A percentile compares a stretch with the other conserved stretches of the same genome.
Conservation (phyloP, 352 stramenopile genomes). For the Phytopythium cucurbitacearum region DNA sequence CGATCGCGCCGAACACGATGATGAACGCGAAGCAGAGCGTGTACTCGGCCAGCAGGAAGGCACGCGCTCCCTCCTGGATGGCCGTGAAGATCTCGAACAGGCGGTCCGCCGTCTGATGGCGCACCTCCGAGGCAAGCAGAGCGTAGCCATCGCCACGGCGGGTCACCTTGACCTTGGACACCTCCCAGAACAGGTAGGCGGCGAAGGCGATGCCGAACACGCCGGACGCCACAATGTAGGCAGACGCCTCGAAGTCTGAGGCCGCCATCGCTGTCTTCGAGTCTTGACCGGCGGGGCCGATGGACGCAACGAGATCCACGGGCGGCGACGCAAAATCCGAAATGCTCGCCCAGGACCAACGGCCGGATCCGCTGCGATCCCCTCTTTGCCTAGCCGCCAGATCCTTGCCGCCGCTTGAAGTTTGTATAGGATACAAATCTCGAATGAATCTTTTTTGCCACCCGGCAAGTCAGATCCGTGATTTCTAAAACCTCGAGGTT, state of each 20-base stretch:
- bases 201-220: conserved; percentile 84
- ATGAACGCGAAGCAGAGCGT: conserved; percentile 97
- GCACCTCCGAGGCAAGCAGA: conserved; percentile 66
- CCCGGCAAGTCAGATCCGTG: background rate
- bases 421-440: conserved; percentile 36
- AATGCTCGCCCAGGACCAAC: conserved; percentile 27
- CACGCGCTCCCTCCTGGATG: conserved; percentile 97
- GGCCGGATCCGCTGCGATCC: conserved; percentile 4
- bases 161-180: conserved; percentile 87
- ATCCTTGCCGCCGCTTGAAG: conserved; percentile 7
- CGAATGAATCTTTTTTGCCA: conserved; percentile 30
- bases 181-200: conserved; percentile 83
- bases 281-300: conserved; percentile 11
- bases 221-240: conserved; percentile 49
- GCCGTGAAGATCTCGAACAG: conserved; percentile 93
- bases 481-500: conserved; percentile 6
- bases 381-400: background rate
- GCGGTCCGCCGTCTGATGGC: conserved; percentile 78
- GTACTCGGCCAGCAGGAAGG: conserved; percentile 98
- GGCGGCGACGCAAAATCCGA: conserved; percentile 56
- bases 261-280: conserved; percentile 36
- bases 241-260: conserved; percentile 50
- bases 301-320: conserved; percentile 5
- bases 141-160: conserved; percentile 80
- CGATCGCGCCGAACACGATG: conserved; percentile 80